Percentiles rank a stretch among this genome's conserved stretches.
These are phyloP conservation scores for Ceratobasidium sp. DNA, from an alignment of 1,284 basidiomycete species.

Conservation along the genomic window DNA sequence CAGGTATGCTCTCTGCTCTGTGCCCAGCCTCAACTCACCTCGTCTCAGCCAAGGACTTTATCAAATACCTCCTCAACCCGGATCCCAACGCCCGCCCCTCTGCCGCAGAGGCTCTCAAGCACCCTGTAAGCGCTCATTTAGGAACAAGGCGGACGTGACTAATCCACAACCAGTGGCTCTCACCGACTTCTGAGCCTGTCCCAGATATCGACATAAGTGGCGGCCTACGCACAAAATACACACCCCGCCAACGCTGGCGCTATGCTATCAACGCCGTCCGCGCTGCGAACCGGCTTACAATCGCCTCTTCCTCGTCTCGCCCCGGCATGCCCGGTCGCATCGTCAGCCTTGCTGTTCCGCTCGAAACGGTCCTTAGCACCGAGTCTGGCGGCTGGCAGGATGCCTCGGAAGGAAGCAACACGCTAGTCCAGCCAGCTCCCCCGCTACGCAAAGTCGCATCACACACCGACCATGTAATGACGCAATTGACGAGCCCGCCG, in stretches of 20 bases:
- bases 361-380: conserved; percentile 1
- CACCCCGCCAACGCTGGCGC: conserved; percentile 76
- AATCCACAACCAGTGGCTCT: conserved; percentile 72
- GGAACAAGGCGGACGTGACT: conserved; percentile 23
- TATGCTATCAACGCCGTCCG: conserved; percentile 74
- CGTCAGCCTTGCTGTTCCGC: conserved; percentile 32
- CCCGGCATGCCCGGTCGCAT: conserved; percentile 3
- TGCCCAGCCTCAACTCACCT: not conserved
- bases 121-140: conserved; percentile 60
- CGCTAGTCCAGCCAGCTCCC: not conserved
- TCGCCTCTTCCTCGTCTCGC: not conserved
- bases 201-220: conserved; percentile 71
- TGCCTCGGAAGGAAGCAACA: not conserved
- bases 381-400: conserved; percentile 33
- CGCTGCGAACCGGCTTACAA: conserved; percentile 64
- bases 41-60: conserved; percentile 84
- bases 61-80: conserved; percentile 78
- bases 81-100: conserved; percentile 81
- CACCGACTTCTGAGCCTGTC: conserved; percentile 71
- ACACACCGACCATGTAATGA: conserved; percentile 8
- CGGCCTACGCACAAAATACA: conserved; percentile 83
- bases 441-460: conserved; percentile 39
- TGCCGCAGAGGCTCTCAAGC: conserved; percentile 77
- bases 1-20: conserved; percentile 63
- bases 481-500: conserved; percentile 20